These are phyloP conservation scores for Nicotiana undulata DNA, from an alignment of 257 asterid species.

Conservation along the genomic window DNA sequence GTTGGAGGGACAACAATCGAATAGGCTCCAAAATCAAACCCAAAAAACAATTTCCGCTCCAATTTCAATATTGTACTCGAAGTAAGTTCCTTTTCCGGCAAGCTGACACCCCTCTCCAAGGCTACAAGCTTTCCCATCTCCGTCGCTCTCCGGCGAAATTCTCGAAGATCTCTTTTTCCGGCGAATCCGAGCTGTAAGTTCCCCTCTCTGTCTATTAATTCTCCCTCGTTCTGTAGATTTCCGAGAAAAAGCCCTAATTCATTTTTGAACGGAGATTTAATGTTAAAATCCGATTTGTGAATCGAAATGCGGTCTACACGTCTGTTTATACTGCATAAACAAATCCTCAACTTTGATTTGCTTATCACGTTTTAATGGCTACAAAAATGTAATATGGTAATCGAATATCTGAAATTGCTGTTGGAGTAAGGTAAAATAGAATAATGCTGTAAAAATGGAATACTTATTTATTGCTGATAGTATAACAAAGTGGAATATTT, in stretches of 20 bases:
- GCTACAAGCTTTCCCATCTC: background rate
- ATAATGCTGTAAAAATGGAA: background rate
- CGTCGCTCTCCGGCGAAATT: background rate
- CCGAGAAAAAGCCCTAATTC: background rate
- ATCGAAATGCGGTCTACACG: background rate
- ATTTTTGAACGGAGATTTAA: background rate
- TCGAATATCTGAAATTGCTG: constrained; percentile 1
- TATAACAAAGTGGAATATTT: background rate
- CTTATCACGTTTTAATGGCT: no score
- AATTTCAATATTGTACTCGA: background rate
- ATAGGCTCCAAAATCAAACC: background rate
- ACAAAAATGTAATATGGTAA: background rate
- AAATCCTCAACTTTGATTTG: background rate
- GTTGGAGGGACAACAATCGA: background rate
- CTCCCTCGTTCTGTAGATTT: background rate
- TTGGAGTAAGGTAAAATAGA: background rate
- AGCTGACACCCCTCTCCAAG: background rate
- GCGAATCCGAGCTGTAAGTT: background rate
- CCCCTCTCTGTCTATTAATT: background rate
- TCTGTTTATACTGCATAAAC: background rate
- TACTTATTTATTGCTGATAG: background rate
- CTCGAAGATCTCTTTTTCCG: background rate
- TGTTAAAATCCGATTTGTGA: background rate
- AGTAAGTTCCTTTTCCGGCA: background rate
- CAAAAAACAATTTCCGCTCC: background rate